phyloP scores from a whole-genome alignment of 2,329 filamentous ascomycete species.

The Penicillium sumatraense region DNA sequence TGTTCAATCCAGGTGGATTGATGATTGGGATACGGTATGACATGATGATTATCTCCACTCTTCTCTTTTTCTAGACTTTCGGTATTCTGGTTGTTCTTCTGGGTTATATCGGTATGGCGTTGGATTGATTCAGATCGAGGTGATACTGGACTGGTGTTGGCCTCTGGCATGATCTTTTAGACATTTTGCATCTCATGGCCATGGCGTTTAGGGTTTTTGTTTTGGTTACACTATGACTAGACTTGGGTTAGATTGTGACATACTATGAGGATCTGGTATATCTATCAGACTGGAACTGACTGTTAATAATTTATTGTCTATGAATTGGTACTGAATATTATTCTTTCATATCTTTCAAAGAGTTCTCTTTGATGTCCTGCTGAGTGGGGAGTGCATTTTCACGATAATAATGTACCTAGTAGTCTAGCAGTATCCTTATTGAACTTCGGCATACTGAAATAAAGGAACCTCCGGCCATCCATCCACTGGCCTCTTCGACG shows the following conservation, averaged over 20 bases:
- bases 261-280: too few species aligned
- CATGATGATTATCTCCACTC: constrained; percentile 20
- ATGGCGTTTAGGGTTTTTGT: constrained; percentile 8
- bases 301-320: neutral
- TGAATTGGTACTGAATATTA: neutral
- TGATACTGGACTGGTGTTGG: neutral
- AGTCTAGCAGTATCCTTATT: too few species aligned
- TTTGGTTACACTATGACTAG: neutral
- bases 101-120: neutral
- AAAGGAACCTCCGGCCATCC: neutral
- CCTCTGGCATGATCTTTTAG: neutral
- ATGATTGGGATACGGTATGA: too few species aligned
- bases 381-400: too few species aligned
- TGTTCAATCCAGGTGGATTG: too few species aligned
- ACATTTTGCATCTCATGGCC: constrained; percentile 14
- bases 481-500: neutral
- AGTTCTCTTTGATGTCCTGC: too few species aligned
- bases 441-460: neutral
- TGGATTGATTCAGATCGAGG: too few species aligned
- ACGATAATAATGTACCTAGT: too few species aligned
- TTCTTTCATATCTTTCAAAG: too few species aligned
- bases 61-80: constrained; percentile 14
- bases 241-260: too few species aligned
- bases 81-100: neutral
- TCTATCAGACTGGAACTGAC: neutral